These are phyloP conservation scores for Aegilops umbellulata DNA, from an alignment of 176 grass and related monocot species.

Conservation along the genomic window DNA sequence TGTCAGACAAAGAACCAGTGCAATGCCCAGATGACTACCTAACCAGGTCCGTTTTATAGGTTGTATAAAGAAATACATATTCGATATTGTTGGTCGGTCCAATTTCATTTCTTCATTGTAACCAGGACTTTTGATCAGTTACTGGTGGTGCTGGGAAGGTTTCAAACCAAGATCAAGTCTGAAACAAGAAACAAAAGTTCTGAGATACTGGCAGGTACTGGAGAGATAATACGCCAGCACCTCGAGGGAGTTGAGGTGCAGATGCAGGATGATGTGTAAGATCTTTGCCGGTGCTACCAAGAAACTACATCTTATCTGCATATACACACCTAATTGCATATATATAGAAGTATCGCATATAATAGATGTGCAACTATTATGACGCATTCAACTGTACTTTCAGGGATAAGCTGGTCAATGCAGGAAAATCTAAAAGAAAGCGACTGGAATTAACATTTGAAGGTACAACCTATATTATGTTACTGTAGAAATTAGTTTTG, in stretches of 20 bases:
- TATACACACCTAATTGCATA: conserved; percentile 3
- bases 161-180: conserved; percentile 79
- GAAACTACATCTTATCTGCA: conserved; percentile 1
- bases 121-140: conserved; percentile 75
- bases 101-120: conserved; percentile 25
- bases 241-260: conserved; percentile 65
- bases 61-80: conserved; percentile 23
- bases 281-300: conserved; percentile 23
- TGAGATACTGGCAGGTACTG: conserved; percentile 67
- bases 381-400: conserved; percentile 38
- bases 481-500: conserved; percentile 17
- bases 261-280: conserved; percentile 89
- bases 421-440: conserved; percentile 77
- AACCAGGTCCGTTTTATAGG: conserved; percentile 43
- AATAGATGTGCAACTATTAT: neutral
- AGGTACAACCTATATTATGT: conserved; percentile 48
- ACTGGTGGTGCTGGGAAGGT: conserved; percentile 59
- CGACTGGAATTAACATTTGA: conserved; percentile 85
- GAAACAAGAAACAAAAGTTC: conserved; percentile 64
- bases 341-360: conserved; percentile 18
- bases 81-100: neutral
- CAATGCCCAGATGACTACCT: conserved; percentile 64
- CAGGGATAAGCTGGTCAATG: conserved; percentile 68
- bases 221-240: conserved; percentile 62
- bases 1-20: conserved; percentile 49